These are phyloP conservation scores for Apiotrichum siamense DNA, from an alignment of 1,284 basidiomycete genomes.

Conservation along the genomic window DNA sequence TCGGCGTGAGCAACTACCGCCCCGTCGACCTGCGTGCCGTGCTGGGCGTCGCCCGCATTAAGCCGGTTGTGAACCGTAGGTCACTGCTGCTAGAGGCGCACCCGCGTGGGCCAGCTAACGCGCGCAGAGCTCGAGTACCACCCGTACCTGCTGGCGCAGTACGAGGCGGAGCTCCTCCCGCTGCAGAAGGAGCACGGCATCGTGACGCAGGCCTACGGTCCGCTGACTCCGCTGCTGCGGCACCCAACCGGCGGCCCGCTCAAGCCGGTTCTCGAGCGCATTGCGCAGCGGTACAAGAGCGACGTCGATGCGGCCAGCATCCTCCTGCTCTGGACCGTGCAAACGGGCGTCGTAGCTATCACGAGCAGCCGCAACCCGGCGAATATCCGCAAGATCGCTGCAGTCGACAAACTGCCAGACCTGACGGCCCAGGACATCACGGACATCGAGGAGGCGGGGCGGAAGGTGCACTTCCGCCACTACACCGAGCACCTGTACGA, in stretches of 20 bases:
- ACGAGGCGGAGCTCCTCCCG: slow-evolving; percentile 56
- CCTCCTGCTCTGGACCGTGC: slow-evolving; percentile 58
- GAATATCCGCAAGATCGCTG: slow-evolving; percentile 60
- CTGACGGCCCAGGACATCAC: slow-evolving; percentile 59
- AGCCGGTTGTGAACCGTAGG: slow-evolving; percentile 62
- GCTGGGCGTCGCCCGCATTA: slow-evolving; percentile 51
- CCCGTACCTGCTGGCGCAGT: slow-evolving; percentile 62
- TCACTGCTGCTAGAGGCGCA: too few relatives aligned
- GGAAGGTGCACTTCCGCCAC: slow-evolving; percentile 55
- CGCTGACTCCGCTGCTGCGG: slow-evolving; percentile 55
- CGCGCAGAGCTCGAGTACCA: slow-evolving; percentile 67
- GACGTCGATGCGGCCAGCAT: slow-evolving; percentile 56
- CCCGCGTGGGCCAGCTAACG: too few relatives aligned
- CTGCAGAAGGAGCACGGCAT: slow-evolving; percentile 59
- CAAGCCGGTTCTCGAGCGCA: slow-evolving; percentile 52
- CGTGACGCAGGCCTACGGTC: slow-evolving; percentile 58
- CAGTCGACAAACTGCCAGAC: slow-evolving; percentile 54
- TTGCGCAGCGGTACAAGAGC: slow-evolving; percentile 48
- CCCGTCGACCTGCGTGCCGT: slow-evolving; percentile 37
- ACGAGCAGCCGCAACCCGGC: slow-evolving; percentile 63
- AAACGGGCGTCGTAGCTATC: slow-evolving; percentile 56
- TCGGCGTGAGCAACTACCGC: slow-evolving; percentile 45
- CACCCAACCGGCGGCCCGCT: slow-evolving; percentile 55
- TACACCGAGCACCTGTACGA: too few relatives aligned
- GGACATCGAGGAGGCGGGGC: slow-evolving; percentile 58